Evolutionary conservation across 129 eudicot species (phyloP).

Genomic region (sunflower (Helianthus annuus)): DNA sequence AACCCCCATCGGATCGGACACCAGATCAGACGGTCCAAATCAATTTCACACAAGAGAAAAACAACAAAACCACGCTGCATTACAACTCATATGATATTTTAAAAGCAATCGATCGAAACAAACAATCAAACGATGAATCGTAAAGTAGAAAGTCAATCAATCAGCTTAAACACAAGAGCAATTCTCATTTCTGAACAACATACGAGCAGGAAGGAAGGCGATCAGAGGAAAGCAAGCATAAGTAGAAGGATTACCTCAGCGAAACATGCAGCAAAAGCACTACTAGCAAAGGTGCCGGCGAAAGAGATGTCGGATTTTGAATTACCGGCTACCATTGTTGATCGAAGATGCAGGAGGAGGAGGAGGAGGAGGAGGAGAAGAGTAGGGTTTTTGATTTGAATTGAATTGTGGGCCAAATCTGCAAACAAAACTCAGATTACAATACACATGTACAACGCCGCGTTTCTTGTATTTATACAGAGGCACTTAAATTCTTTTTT

Average conservation of each 20-base stretch:
- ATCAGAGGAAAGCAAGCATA: not conserved
- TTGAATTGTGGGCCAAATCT: not conserved
- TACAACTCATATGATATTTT: not conserved
- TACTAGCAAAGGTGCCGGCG: slow-evolving; percentile 67
- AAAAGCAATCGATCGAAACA: slow-evolving; percentile 13
- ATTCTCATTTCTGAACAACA: not conserved
- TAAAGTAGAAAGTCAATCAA: not conserved
- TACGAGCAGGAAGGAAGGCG: slow-evolving; percentile 1
- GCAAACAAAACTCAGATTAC: not conserved
- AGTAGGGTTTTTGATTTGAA: too few species aligned
- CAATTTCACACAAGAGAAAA: not conserved
- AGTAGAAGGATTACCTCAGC: slow-evolving; percentile 58
- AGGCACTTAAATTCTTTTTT: too few species aligned
- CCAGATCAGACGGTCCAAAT: not conserved
- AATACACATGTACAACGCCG: too few species aligned
- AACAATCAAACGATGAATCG: not conserved
- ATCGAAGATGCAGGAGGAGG: too few species aligned
- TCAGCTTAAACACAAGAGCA: not conserved
- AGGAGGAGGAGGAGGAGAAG: too few species aligned
- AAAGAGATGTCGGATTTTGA: slow-evolving; percentile 69
- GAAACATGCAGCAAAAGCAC: slow-evolving; percentile 90
- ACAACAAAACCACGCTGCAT: not conserved
- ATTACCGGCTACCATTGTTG: slow-evolving; percentile 44
- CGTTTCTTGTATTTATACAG: too few species aligned
- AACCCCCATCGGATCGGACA: not conserved